Conservation (phyloP, 202 grass and related monocot genomes). For the Zizania palustris region DNA sequence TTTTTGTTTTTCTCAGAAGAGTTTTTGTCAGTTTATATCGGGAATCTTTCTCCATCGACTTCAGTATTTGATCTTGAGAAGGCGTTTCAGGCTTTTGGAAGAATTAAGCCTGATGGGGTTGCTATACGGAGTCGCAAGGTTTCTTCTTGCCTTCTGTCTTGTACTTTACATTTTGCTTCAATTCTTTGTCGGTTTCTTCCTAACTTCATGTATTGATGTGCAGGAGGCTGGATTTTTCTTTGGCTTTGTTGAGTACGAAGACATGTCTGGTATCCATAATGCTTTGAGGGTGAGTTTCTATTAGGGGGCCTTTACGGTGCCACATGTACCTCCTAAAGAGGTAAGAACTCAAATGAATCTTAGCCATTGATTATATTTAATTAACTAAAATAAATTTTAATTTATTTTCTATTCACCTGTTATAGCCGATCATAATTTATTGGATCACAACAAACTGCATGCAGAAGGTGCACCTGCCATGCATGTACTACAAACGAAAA, state of each 20-base stretch:
- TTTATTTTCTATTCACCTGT: too few relatives aligned
- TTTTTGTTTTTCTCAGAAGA: conserved; percentile 45
- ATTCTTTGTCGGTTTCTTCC: conserved; percentile 28
- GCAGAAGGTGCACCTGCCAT: too few relatives aligned
- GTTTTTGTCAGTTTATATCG: conserved; percentile 66
- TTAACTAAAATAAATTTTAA: too few relatives aligned
- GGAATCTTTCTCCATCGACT: conserved; percentile 75
- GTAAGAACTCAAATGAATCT: too few relatives aligned
- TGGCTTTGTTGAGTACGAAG: conserved; percentile 88
- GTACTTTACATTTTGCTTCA: neutral
- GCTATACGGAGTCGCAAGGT: conserved; percentile 90
- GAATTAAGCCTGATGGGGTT: conserved; percentile 76
- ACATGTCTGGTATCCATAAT: conserved; percentile 68
- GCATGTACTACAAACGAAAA: too few relatives aligned
- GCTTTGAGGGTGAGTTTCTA: conserved; percentile 64
- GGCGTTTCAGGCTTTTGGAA: conserved; percentile 73
- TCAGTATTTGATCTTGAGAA: conserved; percentile 71
- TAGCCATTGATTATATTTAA: too few relatives aligned
- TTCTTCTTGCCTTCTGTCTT: conserved; percentile 29
- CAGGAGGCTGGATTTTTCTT: conserved; percentile 90
- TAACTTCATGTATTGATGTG: conserved; percentile 30
- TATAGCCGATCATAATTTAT: too few relatives aligned
- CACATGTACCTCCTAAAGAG: too few relatives aligned
- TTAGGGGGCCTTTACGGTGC: too few relatives aligned
- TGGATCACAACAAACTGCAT: too few relatives aligned